Conservation (phyloP, 441 rosid species). For the Brassica hybrid region DNA sequence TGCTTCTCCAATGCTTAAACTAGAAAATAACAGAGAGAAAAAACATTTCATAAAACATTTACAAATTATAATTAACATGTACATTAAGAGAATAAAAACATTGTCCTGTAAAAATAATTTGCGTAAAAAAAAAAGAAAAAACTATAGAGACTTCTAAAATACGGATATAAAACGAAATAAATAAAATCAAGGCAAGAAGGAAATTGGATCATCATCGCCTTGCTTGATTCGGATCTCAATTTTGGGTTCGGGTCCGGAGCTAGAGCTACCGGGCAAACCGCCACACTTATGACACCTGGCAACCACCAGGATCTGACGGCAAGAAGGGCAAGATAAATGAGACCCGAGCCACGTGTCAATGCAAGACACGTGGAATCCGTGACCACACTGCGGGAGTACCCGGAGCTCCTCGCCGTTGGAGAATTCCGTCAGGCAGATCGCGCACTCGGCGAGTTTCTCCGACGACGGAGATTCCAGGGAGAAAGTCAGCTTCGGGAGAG, state of each 20-base stretch:
- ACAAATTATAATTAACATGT: constrained; percentile 34
- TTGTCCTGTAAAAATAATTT: constrained; percentile 22
- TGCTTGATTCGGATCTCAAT: constrained; percentile 50
- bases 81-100: constrained; percentile 29
- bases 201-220: constrained; percentile 60
- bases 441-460: constrained; percentile 70
- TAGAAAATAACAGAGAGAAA: not conserved
- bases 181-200: constrained; percentile 57
- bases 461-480: constrained; percentile 50
- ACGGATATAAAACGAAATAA: not conserved
- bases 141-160: constrained; percentile 5
- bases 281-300: constrained; percentile 77
- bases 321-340: constrained; percentile 94
- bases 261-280: constrained; percentile 56
- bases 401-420: constrained; percentile 78
- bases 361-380: constrained; percentile 86
- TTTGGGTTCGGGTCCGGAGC: constrained; percentile 33
- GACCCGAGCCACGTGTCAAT: constrained; percentile 94
- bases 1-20: too few relatives aligned
- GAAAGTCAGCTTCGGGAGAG: constrained; percentile 67
- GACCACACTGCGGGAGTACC: constrained; percentile 86
- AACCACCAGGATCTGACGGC: constrained; percentile 83
- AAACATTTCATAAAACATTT: constrained; percentile 23
- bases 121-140: not conserved
- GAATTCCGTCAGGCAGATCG: constrained; percentile 79